Evolutionary conservation across 2,329 filamentous ascomycete species (phyloP), one percentile per base, ranked within the genome.

Genomic region (Ophidiomyces ophidiicola): DNA sequence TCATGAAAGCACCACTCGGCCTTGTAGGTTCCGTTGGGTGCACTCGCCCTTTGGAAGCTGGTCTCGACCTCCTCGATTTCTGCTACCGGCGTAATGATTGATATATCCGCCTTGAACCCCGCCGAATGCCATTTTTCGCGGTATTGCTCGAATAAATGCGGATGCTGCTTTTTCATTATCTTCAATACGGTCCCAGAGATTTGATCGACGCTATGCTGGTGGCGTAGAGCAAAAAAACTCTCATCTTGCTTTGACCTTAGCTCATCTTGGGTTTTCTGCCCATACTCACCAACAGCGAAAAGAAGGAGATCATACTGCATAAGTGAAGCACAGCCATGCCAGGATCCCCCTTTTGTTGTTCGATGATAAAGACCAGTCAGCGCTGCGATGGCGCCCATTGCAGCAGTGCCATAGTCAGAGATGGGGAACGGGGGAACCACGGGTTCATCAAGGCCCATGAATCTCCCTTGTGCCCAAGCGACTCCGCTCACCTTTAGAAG

Each of bases 251-350:
- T 57, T 25, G 58, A 57, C 14, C 69, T 66, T 14, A 81, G 56
- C 36, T 64, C 48, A 7, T 65, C 57, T 56, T 78, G 71, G 1
- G 79, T 64, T 0, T 63, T 55, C 0, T 64, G 59, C 0, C 72
- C 61, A 44, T 80, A 73, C 26, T 72, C 56, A 0, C 78, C 78
- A 0, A 74, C 64, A 12, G 70, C 66, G 50, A 81, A 70, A 15
- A 82, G 66, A 2, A 79, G 68, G 1, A 81, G 65, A 45, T 83
- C 76, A 52, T 82, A 82, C 49, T 82, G 78, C 50, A 76, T 66
- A 12, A 82, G 62, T 1, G 74, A 78, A 0, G 70, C 73, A 37
- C 70, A 74, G 33, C 77, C 77, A 42, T 76, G 66, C 66, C 78
- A 82, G 1, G 75, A 80, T 1, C 79, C 79, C 12, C 79, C 79